phyloP scores from a whole-genome alignment of 129 eudicot species.

The Saposhnikovia divaricata region DNA sequence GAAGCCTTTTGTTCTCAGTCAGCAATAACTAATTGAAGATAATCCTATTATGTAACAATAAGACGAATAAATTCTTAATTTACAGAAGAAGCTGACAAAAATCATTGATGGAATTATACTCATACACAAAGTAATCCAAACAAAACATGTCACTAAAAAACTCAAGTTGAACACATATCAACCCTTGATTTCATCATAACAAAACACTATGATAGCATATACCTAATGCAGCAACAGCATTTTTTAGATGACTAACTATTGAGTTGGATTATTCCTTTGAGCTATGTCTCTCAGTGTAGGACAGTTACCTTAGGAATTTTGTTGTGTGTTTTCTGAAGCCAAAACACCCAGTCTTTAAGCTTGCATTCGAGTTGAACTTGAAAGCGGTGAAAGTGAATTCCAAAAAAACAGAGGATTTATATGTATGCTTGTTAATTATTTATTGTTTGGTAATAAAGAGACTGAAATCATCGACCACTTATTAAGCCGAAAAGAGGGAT shows the following conservation, averaged over 20 bases:
- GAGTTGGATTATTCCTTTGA: not conserved
- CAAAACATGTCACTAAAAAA: too few relatives aligned
- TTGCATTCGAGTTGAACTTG: not conserved
- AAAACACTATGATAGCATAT: not conserved
- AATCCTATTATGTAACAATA: not conserved
- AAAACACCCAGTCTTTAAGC: not conserved
- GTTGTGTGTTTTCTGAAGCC: not conserved
- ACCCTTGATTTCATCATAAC: not conserved
- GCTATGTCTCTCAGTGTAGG: too few relatives aligned
- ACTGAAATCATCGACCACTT: too few relatives aligned
- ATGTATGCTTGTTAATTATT: too few relatives aligned
- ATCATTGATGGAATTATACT: not conserved
- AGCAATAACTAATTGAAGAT: conserved; percentile 1
- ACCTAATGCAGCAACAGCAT: not conserved
- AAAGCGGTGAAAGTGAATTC: not conserved
- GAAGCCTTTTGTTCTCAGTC: not conserved
- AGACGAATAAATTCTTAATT: too few relatives aligned
- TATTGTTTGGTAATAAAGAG: too few relatives aligned
- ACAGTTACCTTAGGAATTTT: not conserved
- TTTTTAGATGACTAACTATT: too few relatives aligned
- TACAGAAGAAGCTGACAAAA: not conserved
- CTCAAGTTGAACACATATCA: not conserved
- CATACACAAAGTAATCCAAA: too few relatives aligned
- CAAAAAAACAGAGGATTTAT: too few relatives aligned
- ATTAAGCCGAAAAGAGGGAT: too few relatives aligned